Evolutionary conservation across 331 rosid species (phyloP).

Genomic region (Acacia concinna): DNA sequence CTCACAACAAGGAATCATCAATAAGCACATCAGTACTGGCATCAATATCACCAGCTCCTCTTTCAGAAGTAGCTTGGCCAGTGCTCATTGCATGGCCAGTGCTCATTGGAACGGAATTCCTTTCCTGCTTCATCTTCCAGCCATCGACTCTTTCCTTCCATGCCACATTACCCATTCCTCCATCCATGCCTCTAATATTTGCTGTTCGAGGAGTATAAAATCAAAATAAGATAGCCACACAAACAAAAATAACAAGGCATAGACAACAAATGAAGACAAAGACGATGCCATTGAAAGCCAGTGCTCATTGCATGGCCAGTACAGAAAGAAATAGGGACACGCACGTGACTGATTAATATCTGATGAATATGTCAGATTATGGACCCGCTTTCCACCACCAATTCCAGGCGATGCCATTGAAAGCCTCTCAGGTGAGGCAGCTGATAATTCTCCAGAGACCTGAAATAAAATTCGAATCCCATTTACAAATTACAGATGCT

Average conservation of each 20-base stretch:
- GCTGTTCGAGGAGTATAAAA: constrained; percentile 51
- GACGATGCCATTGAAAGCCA: no score
- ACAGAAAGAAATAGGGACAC: constrained; percentile 1
- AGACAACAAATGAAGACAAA: constrained; percentile 1
- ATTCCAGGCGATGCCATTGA: constrained; percentile 83
- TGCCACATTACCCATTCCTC: constrained; percentile 90
- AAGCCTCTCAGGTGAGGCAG: constrained; percentile 89
- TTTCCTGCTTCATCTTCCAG: constrained; percentile 97
- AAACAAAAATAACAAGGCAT: constrained; percentile 30
- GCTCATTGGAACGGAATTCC: constrained; percentile 82
- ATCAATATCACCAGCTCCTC: constrained; percentile 91
- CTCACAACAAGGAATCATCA: constrained; percentile 87
- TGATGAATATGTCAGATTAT: constrained; percentile 63
- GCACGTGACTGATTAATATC: constrained; percentile 87
- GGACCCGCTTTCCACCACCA: constrained; percentile 73
- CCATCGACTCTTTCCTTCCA: constrained; percentile 99
- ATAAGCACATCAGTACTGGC: constrained; percentile 83
- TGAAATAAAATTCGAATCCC: constrained; percentile 32
- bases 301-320: no score
- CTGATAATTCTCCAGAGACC: constrained; percentile 95
- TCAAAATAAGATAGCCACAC: constrained; percentile 25
- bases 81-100: constrained; percentile 92
- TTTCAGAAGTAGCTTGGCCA: constrained; percentile 82
- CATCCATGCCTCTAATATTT: constrained; percentile 65
- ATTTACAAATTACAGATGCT: background rate